These are phyloP conservation scores for Leptosphaerulina australis DNA, from an alignment of 2,329 filamentous ascomycete genomes.

Conservation along the genomic window DNA sequence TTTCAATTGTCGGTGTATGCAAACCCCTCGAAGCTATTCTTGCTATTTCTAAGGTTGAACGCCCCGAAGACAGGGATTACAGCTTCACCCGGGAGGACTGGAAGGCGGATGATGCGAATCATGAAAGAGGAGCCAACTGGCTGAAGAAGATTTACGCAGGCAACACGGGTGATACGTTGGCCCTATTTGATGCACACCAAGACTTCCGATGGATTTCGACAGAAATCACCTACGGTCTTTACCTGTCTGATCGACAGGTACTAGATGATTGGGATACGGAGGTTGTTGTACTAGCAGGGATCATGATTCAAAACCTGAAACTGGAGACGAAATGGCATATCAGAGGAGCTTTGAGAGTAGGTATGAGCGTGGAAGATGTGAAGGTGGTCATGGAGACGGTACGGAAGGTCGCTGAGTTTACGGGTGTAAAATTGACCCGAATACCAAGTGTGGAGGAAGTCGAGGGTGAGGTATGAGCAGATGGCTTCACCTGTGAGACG, in stretches of 20 bases:
- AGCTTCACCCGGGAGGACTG: conserved; percentile 51
- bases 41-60: conserved; percentile 48
- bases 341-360: conserved; percentile 56
- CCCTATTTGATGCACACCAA: conserved; percentile 46
- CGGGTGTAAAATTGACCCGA: conserved; percentile 31
- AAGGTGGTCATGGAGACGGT: conserved; percentile 51
- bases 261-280: conserved; percentile 62
- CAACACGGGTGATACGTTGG: conserved; percentile 53
- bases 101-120: conserved; percentile 63
- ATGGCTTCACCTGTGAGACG: too few species aligned
- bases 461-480: conserved; percentile 42
- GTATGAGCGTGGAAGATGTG: conserved; percentile 54
- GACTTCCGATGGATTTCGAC: conserved; percentile 50
- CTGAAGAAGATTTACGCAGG: conserved; percentile 62
- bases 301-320: conserved; percentile 65
- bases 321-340: conserved; percentile 63
- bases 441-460: conserved; percentile 41
- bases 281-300: conserved; percentile 59
- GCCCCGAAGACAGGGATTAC: conserved; percentile 2
- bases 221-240: conserved; percentile 65
- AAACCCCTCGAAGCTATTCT: conserved; percentile 67
- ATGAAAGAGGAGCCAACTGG: conserved; percentile 61
- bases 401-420: conserved; percentile 36
- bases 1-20: conserved; percentile 64
- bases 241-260: conserved; percentile 61